Base-by-base conservation (phyloP, 257 asterid species). In the Craterostigma plantagineum region DNA sequence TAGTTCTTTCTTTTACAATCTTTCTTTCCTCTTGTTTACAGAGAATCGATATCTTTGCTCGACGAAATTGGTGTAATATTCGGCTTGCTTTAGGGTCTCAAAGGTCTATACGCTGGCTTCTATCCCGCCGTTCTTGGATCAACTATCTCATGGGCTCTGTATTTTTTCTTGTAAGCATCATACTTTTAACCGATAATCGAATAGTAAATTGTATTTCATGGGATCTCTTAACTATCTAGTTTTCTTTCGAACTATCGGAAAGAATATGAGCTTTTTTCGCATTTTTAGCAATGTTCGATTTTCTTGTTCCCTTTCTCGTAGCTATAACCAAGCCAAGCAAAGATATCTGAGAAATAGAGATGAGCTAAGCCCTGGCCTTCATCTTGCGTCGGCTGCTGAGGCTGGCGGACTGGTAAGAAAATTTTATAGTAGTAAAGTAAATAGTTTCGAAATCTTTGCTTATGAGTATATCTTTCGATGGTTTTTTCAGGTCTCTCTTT, bases 41-140 rank as follows among this genome's bases (percentile, higher is more conserved):
- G 30, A 23, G 30, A 23, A 23, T 23, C 6, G 2, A 23, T 23
- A 23, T 6, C 6, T 23, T 23, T 23, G 30, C 30, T 23, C 30
- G n/a, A 23, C 30, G 2, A 6, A 23, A 2, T 23, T 2, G 30
- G 30, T 23, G 4, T 2, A 23, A 23, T 23, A 2, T 23, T 23
- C 30, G 30, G 30, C 30, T 69, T 62, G 50, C 58, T 69, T 62
- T 91, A 90, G 98, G 95, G 94, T 53, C 38, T 83, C 37, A 64
- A 77, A 78, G 99, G 99, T 50, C 71, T 83, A 37, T 83, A 90
- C 62, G 94, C 81, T 52, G 95, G 95, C 41, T 83, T 83, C 62
- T 90, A 63, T 48, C 95, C 95, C 58, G 99, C 99, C 40, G 81
- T 90, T 72, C 91, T 90, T 56, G 99, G 99, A 56, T 90, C 99